These are phyloP conservation scores for Meripilus lineatus DNA, from an alignment of 1,284 basidiomycete genomes.

Conservation along the genomic window DNA sequence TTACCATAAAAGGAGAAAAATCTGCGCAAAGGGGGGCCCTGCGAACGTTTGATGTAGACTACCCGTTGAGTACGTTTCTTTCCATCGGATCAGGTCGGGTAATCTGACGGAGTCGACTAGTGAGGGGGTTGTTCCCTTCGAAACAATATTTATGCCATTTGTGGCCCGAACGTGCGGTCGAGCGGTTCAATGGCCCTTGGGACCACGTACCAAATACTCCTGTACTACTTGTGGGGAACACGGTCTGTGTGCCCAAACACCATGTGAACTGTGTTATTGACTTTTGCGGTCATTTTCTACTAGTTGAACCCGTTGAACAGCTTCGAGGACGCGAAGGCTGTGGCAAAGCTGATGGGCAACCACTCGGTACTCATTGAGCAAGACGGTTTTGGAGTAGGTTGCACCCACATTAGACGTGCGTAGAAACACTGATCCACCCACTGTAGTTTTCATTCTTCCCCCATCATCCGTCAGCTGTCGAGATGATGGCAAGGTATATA, in stretches of 20 bases:
- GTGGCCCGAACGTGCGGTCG: slow-evolving; percentile 19
- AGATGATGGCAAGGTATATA: neutral
- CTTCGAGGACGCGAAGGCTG: slow-evolving; percentile 13
- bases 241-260: slow-evolving; percentile 6
- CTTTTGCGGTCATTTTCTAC: neutral
- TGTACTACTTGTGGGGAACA: slow-evolving; percentile 18
- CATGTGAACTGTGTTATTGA: neutral
- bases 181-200: slow-evolving; percentile 21
- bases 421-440: neutral
- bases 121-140: slow-evolving; percentile 8
- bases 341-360: slow-evolving; percentile 14
- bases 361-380: slow-evolving; percentile 15
- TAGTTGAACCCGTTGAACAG: slow-evolving; percentile 19
- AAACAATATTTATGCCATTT: slow-evolving; percentile 8
- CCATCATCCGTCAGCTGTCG: neutral
- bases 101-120: too few species aligned
- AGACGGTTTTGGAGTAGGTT: slow-evolving; percentile 17
- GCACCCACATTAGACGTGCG: neutral
- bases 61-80: too few species aligned
- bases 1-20: too few species aligned
- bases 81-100: too few species aligned
- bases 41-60: too few species aligned
- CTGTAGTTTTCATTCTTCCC: neutral
- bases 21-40: too few species aligned
- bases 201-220: slow-evolving; percentile 17